Base-by-base conservation (phyloP, 2,329 filamentous ascomycete genomes). In the Trichophaea hybrida region DNA sequence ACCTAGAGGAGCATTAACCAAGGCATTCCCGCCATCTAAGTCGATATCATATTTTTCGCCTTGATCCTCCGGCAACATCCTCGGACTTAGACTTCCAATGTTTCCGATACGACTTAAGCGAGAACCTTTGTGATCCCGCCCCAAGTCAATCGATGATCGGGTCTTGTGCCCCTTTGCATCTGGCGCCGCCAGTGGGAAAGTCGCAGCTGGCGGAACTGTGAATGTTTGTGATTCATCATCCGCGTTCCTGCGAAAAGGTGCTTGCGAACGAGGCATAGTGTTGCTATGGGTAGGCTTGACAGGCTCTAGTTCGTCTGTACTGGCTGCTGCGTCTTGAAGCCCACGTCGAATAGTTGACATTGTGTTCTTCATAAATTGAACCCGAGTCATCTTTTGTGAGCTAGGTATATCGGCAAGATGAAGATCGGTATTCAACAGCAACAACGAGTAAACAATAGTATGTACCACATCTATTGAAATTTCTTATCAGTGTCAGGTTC, bases 281-380 rank as follows among this genome's bases (percentile, higher is more conserved):
- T 61, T 60, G 53, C 60, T 58, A n/a, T 34, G 34, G 8, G 3
- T 8, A 13, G 61, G 60, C 48, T 52, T 46, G 58, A 63, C 46
- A 33, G 59, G 56, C 46, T 55, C 33, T 13, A 49, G 33, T 4
- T 37, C 35, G 44, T 46, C 50, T 1, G 78, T 78, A 61, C 83
- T 79, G 1, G 86, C 81, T 0, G 77, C 80, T n/a, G 83, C 81
- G 67, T 94, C 88, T 43, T 78, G 75, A 7, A 89, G 78, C 10
- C 87, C 83, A 53, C 88, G 83, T 60, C 81, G 82, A 63, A 98
- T 86, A 0, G 91, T 95, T 0, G 86, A 85, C 77, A 97, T 84
- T 4, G 93, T 96, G 70, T 98, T 98, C 73, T 94, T 94, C 70
- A 98, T 81, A 69, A 97, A 98, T 69, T 97, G 91, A 64, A 79